Conservation (phyloP, 2,329 filamentous ascomycete species). For the Colletotrichum liriopes region DNA sequence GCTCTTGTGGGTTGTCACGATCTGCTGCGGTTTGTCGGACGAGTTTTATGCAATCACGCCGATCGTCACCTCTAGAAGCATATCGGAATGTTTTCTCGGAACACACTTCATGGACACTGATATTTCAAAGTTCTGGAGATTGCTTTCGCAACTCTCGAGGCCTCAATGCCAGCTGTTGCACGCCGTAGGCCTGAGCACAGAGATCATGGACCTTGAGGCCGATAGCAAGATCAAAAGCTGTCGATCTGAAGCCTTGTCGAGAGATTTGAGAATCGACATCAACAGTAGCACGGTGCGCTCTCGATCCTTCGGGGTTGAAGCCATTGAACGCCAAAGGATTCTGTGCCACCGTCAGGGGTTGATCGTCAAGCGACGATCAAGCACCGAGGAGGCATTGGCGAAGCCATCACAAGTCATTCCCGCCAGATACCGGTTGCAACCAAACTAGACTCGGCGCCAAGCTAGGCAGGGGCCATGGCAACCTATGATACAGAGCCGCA, state of each 20-base stretch:
- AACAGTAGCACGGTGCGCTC: not conserved
- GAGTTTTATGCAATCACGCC: not conserved
- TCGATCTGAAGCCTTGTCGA: not conserved
- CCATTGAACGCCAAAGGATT: not conserved
- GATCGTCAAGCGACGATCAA: not conserved
- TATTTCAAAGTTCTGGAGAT: not conserved
- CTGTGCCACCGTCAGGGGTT: not conserved
- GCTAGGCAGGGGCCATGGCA: not conserved
- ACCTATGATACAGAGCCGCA: not conserved
- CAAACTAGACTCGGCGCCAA: not conserved
- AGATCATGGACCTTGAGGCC: not conserved
- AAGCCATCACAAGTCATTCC: not conserved
- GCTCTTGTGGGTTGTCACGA: not conserved
- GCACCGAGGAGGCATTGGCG: not conserved
- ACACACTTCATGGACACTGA: no score
- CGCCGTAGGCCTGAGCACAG: no score
- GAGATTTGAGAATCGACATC: no score
- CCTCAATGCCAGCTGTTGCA: no score
- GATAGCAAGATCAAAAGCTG: not conserved
- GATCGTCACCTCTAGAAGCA: not conserved
- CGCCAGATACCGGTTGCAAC: not conserved
- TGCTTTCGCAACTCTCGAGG: not conserved
- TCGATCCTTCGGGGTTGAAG: no score
- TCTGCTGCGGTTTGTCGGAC: not conserved
- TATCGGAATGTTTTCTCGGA: not conserved